These are phyloP conservation scores for Trifolium repens DNA, from an alignment of 306 rosid genomes.

Conservation along the genomic window DNA sequence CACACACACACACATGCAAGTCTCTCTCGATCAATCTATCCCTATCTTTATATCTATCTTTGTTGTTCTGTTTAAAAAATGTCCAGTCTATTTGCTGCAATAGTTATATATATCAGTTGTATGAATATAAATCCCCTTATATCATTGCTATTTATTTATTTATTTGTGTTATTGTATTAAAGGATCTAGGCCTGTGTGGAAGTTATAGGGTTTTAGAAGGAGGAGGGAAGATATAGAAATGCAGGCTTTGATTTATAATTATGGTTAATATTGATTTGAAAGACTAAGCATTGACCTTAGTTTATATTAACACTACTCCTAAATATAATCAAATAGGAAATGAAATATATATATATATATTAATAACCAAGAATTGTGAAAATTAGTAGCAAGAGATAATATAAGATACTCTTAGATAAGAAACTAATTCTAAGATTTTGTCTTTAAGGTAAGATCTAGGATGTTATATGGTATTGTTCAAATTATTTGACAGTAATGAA, in stretches of 20 bases:
- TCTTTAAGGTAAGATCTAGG: neutral
- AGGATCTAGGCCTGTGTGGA: neutral
- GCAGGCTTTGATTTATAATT: neutral
- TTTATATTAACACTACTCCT: neutral
- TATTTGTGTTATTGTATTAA: neutral
- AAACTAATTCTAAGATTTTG: neutral
- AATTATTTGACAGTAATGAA: neutral
- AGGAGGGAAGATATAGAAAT: neutral
- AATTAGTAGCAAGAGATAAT: neutral
- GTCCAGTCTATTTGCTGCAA: neutral
- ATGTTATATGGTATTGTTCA: neutral
- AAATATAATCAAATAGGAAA: neutral
- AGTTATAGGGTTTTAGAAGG: conserved; percentile 1
- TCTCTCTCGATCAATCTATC: neutral
- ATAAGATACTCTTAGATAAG: neutral
- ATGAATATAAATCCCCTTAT: neutral
- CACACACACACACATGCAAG: neutral
- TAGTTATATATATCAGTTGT: neutral
- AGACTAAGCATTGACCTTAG: neutral
- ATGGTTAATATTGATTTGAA: neutral
- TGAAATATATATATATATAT: too few relatives aligned
- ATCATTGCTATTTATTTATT: neutral
- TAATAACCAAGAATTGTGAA: neutral
- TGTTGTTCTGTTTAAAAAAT: neutral
- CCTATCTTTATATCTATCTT: neutral